Conservation (phyloP, 805 yeast genomes). For the Phaffomyces thermotolerans region DNA sequence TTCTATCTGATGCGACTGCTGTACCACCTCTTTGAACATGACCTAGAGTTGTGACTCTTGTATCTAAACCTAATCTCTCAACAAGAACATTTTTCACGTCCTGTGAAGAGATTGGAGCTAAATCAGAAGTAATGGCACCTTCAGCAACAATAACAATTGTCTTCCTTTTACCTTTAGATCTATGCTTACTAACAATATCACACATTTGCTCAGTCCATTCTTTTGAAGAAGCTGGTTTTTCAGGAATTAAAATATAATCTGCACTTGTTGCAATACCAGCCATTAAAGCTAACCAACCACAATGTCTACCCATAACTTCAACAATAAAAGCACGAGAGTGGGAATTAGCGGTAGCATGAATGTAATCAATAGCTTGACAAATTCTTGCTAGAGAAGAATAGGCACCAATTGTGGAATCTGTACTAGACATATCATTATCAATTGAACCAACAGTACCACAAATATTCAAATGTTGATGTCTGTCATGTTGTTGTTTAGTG, state of each 20-base stretch:
- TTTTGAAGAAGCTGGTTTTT: constrained; percentile 56
- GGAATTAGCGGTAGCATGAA: constrained; percentile 77
- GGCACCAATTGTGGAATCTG: constrained; percentile 79
- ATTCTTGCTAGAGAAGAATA: constrained; percentile 72
- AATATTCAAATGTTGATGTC: constrained; percentile 52
- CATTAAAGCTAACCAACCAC: constrained; percentile 84
- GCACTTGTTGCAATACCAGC: constrained; percentile 78
- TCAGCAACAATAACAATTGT: constrained; percentile 79
- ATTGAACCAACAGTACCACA: constrained; percentile 79
- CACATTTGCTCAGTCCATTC: constrained; percentile 66
- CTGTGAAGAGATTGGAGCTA: constrained; percentile 58
- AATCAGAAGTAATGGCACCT: constrained; percentile 69
- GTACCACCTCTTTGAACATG: constrained; percentile 83
- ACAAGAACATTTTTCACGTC: constrained; percentile 62
- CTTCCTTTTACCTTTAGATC: constrained; percentile 67
- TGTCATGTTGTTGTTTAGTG: constrained; percentile 37
- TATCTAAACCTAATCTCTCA: constrained; percentile 60
- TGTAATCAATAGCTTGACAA: constrained; percentile 68
- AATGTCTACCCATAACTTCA: constrained; percentile 86
- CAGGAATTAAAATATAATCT: constrained; percentile 75
- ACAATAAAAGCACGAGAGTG: constrained; percentile 80
- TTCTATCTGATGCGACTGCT: constrained; percentile 68
- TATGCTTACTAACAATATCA: constrained; percentile 54
- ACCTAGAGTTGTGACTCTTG: constrained; percentile 71
- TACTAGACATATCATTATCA: constrained; percentile 80